A percentile compares a stretch with the other conserved stretches of the same genome.
phyloP scores from a whole-genome alignment of 2,329 filamentous ascomycete genomes.

The Epichloe uncinata region DNA sequence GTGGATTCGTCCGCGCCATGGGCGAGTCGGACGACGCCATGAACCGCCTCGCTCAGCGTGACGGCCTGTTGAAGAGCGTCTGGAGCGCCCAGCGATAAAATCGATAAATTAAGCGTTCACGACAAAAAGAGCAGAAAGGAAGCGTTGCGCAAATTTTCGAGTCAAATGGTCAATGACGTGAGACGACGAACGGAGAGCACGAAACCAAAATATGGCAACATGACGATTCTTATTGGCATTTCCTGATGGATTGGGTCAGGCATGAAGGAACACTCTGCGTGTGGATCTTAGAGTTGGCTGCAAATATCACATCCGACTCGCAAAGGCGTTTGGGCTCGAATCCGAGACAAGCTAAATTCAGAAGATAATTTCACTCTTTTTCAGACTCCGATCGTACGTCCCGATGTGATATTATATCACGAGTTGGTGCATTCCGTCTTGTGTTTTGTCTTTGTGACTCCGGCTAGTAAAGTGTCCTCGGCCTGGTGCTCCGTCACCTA shows the following conservation, averaged over 20 bases:
- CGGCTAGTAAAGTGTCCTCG: constrained; percentile 46
- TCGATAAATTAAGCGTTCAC: constrained; percentile 9
- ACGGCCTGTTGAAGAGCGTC: constrained; percentile 93
- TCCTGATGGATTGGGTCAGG: constrained; percentile 16
- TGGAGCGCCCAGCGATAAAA: constrained; percentile 68
- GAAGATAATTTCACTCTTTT: constrained; percentile 7
- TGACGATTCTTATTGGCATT: constrained; percentile 7
- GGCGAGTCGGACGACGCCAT: constrained; percentile 95
- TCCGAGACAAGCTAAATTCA: constrained; percentile 24
- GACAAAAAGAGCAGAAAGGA: constrained; percentile 4
- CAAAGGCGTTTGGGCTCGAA: constrained; percentile 32
- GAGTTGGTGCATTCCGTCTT: constrained; percentile 3
- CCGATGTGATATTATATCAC: constrained; percentile 7
- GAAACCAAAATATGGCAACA: constrained; percentile 1
- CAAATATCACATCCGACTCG: constrained; percentile 30
- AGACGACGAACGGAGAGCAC: neutral
- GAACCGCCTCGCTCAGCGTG: constrained; percentile 90
- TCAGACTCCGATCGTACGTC: neutral
- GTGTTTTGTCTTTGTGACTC: constrained; percentile 7
- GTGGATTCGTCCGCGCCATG: constrained; percentile 94
- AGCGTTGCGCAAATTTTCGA: constrained; percentile 7
- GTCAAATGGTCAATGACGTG: neutral
- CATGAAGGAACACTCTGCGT: constrained; percentile 13
- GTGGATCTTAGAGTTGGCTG: constrained; percentile 29
- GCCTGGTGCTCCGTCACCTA: constrained; percentile 19